A percentile compares a stretch with the other conserved stretches of the same genome.
Evolutionary conservation across 202 grass and related monocot species (phyloP).

Genomic region (Schoenoplectus tabernaemontani): DNA sequence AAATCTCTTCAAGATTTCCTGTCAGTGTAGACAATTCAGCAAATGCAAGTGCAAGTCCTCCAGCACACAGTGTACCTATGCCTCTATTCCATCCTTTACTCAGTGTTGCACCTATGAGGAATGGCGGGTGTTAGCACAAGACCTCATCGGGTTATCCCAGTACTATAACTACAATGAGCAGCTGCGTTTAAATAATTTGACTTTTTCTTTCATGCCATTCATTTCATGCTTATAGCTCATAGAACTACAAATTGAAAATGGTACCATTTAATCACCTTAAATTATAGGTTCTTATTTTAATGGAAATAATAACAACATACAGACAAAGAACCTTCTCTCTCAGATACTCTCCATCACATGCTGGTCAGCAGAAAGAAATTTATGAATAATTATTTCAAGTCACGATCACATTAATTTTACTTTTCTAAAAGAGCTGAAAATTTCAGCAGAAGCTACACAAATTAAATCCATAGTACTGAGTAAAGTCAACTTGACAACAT

Average conservation of each 20-base stretch:
- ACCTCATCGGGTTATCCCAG: neutral
- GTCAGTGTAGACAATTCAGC: constrained; percentile 55
- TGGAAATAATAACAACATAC: neutral
- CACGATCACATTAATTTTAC: neutral
- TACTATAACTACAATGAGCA: neutral
- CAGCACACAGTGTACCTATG: constrained; percentile 65
- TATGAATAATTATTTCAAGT: neutral
- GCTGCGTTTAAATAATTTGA: neutral
- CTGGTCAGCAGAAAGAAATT: neutral
- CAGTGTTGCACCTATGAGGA: constrained; percentile 69
- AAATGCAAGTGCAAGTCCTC: constrained; percentile 65
- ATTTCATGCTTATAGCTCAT: neutral
- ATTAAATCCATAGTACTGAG: neutral
- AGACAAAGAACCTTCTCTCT: neutral
- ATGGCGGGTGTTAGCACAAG: neutral
- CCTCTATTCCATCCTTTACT: constrained; percentile 89
- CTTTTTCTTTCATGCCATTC: neutral
- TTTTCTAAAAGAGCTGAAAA: neutral
- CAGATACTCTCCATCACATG: constrained; percentile 1
- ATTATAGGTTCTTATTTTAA: neutral
- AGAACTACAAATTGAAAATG: neutral
- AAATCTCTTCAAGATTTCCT: constrained; percentile 55
- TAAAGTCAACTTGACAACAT: constrained; percentile 1
- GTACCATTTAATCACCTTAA: neutral
- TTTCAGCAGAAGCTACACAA: neutral